phyloP scores from a whole-genome alignment of 2,329 filamentous ascomycete species.

The Botrytis pseudocinerea region DNA sequence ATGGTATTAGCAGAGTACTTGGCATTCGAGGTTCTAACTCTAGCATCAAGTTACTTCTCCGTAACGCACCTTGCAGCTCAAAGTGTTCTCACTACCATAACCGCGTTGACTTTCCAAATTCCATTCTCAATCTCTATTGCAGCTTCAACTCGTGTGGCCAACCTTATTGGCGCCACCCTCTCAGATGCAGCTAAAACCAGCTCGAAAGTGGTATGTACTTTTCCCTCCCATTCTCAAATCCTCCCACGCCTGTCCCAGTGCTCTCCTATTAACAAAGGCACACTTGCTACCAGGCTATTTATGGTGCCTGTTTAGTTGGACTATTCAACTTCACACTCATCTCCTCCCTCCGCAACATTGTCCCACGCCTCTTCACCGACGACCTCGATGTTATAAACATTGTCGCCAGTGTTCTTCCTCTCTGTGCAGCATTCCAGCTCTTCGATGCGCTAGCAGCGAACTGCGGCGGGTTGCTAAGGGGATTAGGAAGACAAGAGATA shows the following conservation, averaged over 20 bases:
- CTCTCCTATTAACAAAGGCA: constrained; percentile 13
- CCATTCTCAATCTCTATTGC: constrained; percentile 91
- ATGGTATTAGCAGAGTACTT: constrained; percentile 96
- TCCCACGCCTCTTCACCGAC: constrained; percentile 77
- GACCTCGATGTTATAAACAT: constrained; percentile 69
- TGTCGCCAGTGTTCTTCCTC: constrained; percentile 69
- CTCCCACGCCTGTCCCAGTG: neutral
- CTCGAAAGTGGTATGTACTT: constrained; percentile 60
- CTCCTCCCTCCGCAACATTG: constrained; percentile 65
- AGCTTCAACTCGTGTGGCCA: constrained; percentile 83
- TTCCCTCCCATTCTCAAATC: neutral
- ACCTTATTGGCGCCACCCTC: constrained; percentile 84
- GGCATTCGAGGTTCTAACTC: constrained; percentile 86
- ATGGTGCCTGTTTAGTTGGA: constrained; percentile 68
- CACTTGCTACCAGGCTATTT: constrained; percentile 51
- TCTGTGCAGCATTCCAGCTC: constrained; percentile 86
- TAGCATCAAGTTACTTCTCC: constrained; percentile 78
- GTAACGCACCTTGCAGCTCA: constrained; percentile 83
- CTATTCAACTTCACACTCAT: constrained; percentile 75
- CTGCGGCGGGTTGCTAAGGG: constrained; percentile 82
- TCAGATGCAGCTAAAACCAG: constrained; percentile 77
- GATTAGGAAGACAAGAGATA: constrained; percentile 84
- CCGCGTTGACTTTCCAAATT: constrained; percentile 82
- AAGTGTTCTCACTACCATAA: constrained; percentile 77
- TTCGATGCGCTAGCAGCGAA: constrained; percentile 80